Base-by-base conservation (phyloP, 345 rosid genomes). In the Heritiera littoralis region DNA sequence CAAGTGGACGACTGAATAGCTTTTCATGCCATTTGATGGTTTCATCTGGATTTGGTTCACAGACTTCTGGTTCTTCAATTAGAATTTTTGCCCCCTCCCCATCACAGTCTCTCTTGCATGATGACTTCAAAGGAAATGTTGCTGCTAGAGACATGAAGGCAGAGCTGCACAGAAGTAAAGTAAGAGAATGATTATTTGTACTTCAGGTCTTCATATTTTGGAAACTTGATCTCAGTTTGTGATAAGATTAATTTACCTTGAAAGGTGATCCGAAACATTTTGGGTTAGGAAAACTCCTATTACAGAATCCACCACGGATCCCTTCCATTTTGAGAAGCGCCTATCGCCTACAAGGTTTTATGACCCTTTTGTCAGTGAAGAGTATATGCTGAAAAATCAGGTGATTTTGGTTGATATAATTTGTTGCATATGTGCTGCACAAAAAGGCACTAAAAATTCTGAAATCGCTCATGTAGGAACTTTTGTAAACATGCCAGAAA, bases 301-400 rank as follows among this genome's bases (percentile, higher is more conserved):
- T 54, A 95, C 98, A 0, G 99, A 95, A 84, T 95, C 99, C 78
- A 95, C 98, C 80, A 95, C 97, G 3, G 99, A 95, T 74, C 99
- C 99, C 83, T 95, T 95, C 99, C 99, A 95, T 81, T 86, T 88
- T n/a, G 98, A 92, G 90, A 95, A 95, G 64, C 95, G 92, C 74
- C 99, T 88, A 81, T 95, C 98, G 72, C 99, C 99, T 95, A 94
- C 74, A 79, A 84, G 78, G 56, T 60, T 74, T 20, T 61, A 67
- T 20, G 20, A 45, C 10, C 64, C 61, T 73, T 40, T 71, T 38
- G 40, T 78, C 23, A 73, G 32, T 46, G 12, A 65, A 48, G 72
- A 61, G 52, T 43, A 14, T 56, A 18, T 55, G 54, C 58, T 35
- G 59, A 76, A 64, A 58, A 64, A 17, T 76, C 32, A 73, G 49